Conservation (phyloP, 495 filamentous ascomycete genomes). For the Aspergillus incahuasiensis region DNA sequence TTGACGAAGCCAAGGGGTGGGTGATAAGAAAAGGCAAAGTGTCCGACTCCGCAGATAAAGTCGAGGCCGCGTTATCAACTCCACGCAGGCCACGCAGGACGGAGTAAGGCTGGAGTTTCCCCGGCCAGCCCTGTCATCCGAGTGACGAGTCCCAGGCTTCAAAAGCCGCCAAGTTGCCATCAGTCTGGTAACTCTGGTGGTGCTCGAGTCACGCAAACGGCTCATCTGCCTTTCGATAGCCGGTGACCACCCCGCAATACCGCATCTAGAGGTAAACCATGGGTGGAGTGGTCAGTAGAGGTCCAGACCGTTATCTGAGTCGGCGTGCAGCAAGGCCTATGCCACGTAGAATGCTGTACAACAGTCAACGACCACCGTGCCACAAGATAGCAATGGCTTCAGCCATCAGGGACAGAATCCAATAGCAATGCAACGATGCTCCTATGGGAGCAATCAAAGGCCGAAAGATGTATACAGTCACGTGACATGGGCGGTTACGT, state of each 20-base stretch:
- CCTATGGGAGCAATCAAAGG: no score
- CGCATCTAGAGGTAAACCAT: neutral
- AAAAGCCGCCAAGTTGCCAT: no score
- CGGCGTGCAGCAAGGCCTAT: neutral
- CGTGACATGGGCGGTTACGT: neutral
- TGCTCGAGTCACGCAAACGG: neutral
- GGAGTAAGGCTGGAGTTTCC: neutral
- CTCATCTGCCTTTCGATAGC: neutral
- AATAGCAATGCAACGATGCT: no score
- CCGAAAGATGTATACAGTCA: no score
- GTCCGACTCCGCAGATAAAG: slow-evolving; percentile 5
- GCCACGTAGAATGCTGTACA: neutral
- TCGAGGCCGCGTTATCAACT: neutral
- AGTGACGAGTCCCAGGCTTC: no score
- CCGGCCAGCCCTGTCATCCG: no score
- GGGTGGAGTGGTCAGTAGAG: neutral
- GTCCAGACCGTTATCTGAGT: neutral
- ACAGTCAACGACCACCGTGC: neutral
- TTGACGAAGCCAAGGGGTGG: neutral
- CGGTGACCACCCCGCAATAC: neutral
- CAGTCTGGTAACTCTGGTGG: no score
- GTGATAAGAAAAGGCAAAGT: slow-evolving; percentile 16
- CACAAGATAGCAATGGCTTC: no score
- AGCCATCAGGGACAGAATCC: no score
- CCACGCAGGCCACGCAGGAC: neutral